phyloP scores from a whole-genome alignment of 2,329 filamentous ascomycete species.

The Colletotrichum cereale region DNA sequence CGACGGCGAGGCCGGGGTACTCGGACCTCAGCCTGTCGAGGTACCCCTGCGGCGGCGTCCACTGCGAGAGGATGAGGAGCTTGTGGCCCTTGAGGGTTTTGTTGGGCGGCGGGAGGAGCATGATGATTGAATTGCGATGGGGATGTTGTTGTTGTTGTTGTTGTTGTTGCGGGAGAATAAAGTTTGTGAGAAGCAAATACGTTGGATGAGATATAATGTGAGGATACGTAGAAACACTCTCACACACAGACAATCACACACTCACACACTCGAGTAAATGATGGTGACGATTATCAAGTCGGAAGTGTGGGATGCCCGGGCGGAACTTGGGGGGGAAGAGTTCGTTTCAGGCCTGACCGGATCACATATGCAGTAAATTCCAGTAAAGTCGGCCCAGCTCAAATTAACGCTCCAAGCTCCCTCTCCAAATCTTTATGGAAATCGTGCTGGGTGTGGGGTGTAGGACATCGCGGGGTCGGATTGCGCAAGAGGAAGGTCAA shows the following conservation, averaged over 20 bases:
- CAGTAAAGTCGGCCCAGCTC: background rate
- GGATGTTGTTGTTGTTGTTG: background rate
- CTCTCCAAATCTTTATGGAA: conserved; percentile 10
- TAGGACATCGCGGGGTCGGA: conserved; percentile 30
- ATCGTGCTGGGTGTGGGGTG: conserved; percentile 1
- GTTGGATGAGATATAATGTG: background rate
- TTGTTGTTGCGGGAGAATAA: background rate
- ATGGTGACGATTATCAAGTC: background rate
- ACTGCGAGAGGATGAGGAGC: conserved; percentile 57
- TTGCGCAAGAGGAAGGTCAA: conserved; percentile 39
- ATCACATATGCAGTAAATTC: background rate
- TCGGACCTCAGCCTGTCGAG: conserved; percentile 52
- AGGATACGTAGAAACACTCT: no score
- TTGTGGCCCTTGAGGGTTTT: conserved; percentile 56
- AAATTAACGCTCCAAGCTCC: background rate
- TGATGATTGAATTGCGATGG: conserved; percentile 20
- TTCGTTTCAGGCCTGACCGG: conserved; percentile 14
- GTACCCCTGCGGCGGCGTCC: conserved; percentile 48
- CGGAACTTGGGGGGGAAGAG: background rate
- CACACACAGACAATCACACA: no score
- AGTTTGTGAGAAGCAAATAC: background rate
- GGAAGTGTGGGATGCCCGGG: background rate
- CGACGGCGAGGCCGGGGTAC: conserved; percentile 60
- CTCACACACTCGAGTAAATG: background rate
- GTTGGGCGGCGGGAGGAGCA: conserved; percentile 37